Evolutionary conservation across 768 basidiomycete genomes (phyloP).

Genomic region (Podaxis mareebaensis): DNA sequence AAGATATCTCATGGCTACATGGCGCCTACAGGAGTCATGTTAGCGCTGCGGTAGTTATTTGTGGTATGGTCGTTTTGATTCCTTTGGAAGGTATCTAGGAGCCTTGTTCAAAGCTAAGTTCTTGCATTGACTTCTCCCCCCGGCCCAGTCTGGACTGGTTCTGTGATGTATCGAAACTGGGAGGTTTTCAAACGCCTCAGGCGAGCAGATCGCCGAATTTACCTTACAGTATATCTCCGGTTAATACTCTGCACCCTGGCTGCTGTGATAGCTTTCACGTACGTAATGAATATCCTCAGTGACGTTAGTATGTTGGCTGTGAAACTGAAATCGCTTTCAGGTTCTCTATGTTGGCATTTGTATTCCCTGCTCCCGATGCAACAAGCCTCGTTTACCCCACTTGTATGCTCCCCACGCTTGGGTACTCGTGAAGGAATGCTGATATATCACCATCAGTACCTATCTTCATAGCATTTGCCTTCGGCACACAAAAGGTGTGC

Average conservation of each 20-base stretch:
- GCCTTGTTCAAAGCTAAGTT: background rate
- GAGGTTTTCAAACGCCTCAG: conserved; percentile 3
- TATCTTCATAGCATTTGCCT: conserved; percentile 10
- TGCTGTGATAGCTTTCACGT: conserved; percentile 7
- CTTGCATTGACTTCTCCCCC: background rate
- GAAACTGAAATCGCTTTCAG: background rate
- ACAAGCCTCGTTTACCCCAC: conserved; percentile 2
- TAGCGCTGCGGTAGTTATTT: background rate
- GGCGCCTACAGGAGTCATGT: background rate
- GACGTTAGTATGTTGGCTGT: too few species aligned
- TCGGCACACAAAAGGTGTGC: conserved; percentile 13
- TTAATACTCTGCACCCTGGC: background rate
- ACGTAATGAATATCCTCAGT: background rate
- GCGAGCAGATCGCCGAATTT: conserved; percentile 4
- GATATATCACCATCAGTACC: background rate
- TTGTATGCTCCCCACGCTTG: background rate
- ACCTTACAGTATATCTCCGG: conserved; percentile 8
- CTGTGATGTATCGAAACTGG: conserved; percentile 11
- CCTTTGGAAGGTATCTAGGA: conserved; percentile 13
- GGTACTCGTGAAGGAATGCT: background rate
- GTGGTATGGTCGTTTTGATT: background rate
- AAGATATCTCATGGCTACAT: background rate
- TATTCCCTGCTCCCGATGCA: background rate
- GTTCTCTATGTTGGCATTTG: background rate
- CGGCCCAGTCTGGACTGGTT: conserved; percentile 5